phyloP scores from a whole-genome alignment of 208 protist genomes.

The Endotrypanum monterogeii region DNA sequence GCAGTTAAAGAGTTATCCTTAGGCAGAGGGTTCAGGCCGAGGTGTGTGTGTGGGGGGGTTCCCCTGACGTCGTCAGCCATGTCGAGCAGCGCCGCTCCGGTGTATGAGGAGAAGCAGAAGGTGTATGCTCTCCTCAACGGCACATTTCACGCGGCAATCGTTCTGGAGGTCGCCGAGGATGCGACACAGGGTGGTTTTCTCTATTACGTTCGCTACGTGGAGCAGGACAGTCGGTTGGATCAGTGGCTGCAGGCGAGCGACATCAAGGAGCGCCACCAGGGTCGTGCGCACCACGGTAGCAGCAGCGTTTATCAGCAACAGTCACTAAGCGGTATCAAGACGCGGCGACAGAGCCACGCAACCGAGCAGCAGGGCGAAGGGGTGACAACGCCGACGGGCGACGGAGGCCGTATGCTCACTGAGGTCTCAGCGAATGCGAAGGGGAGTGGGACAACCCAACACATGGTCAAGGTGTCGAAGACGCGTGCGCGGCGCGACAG shows the following conservation, averaged over 20 bases:
- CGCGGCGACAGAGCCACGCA: constrained; percentile 60
- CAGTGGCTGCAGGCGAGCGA: constrained; percentile 79
- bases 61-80: not conserved
- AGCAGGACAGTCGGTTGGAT: constrained; percentile 90
- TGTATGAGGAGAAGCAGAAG: constrained; percentile 79
- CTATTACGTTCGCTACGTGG: constrained; percentile 90
- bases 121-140: constrained; percentile 83
- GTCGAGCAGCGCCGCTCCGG: constrained; percentile 18
- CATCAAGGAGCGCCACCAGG: constrained; percentile 70
- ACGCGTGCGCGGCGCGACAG: constrained; percentile 79
- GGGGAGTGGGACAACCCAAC: constrained; percentile 37
- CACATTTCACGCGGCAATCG: constrained; percentile 76
- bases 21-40: not conserved
- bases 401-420: not conserved
- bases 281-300: constrained; percentile 37
- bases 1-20: not conserved
- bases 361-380: constrained; percentile 16
- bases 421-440: constrained; percentile 44
- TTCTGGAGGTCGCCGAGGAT: constrained; percentile 73
- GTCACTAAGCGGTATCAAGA: constrained; percentile 54
- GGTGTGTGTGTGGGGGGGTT: not conserved
- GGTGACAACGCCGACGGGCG: constrained; percentile 8
- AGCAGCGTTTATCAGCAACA: constrained; percentile 35
- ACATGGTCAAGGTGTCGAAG: constrained; percentile 72
- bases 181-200: constrained; percentile 44